Base-by-base conservation (phyloP, 2,329 filamentous ascomycete genomes). In the Aureobasidium sp. region DNA sequence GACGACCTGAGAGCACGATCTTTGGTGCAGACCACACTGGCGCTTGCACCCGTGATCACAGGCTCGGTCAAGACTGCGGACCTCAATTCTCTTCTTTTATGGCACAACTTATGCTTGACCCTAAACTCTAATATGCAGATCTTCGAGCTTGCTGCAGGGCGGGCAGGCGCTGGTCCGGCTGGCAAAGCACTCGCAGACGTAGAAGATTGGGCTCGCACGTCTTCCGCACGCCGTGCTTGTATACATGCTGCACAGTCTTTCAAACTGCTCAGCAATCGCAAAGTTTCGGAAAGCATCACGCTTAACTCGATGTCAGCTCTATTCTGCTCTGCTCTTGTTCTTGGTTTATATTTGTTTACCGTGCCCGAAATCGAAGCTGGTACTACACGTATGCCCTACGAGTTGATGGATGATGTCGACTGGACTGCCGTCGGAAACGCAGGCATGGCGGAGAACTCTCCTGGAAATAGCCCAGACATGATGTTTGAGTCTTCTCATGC, bases 181-280 rank as follows among this genome's bases (percentile, higher is more conserved):
- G 74, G 75, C 5, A 76, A 77, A 48, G 79, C 80, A 1, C 71
- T 82, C 0, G 76, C 80, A 62, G 78, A 81, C 59, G 80, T 83
- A 27, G 74, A 78, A 0, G 69, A 75, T 10, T 83, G 80, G 80
- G 76, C 78, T 0, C 76, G 79, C 64, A 82, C 80, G 1, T 74
- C 78, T 3, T 76, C 79, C 9, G 79, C 80, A 20, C 70, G 80
- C 52, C 70, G 80, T 41, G 77, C 80, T 0, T 79, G 79, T 41
- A 69, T 83, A 0, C 80, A 83, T 64, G 80, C 80, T 5, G 79
- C 79, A 0, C 80, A 82, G 50, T 80, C 79, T 7, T 82, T 78
- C 69, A 80, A 78, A 63, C 68, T 78, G 9, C 77, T 82, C 67
- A 76, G 75, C 20, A 79, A 81, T 62, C 76, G 80, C 50, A 79